These are phyloP conservation scores for Penicillium cataractarum DNA, from an alignment of 495 filamentous ascomycete genomes.

Conservation along the genomic window DNA sequence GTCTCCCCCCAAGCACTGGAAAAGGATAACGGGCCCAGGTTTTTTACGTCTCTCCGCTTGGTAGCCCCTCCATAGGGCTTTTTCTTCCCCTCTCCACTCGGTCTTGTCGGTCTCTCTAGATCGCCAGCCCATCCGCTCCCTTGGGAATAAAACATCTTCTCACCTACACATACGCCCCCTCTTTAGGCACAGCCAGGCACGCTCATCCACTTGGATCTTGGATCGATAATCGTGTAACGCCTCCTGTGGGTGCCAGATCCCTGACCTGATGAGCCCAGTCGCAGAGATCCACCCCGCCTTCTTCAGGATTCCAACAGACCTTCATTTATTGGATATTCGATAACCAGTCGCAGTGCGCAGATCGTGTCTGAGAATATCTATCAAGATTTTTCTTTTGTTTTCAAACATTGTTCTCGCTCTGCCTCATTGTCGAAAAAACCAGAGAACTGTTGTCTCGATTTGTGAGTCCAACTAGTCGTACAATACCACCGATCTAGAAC, in stretches of 20 bases:
- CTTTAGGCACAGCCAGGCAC: background rate
- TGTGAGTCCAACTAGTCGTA: background rate
- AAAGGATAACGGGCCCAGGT: background rate
- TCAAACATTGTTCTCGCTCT: background rate
- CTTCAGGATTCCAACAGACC: constrained; percentile 1
- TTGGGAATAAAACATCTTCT: constrained; percentile 10
- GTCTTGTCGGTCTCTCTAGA: constrained; percentile 14
- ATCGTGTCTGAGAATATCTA: background rate
- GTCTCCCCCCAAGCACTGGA: background rate
- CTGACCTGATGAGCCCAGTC: constrained; percentile 13
- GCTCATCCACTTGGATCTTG: constrained; percentile 2
- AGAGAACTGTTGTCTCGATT: background rate
- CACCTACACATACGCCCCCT: background rate
- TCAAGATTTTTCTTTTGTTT: background rate
- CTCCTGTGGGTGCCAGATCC: constrained; percentile 17
- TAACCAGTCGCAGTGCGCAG: constrained; percentile 1
- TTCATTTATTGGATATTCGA: constrained; percentile 12
- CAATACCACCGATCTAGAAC: background rate
- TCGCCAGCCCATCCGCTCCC: constrained; percentile 11
- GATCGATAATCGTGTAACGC: constrained; percentile 12
- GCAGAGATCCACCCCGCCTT: constrained; percentile 12
- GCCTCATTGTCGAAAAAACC: background rate
- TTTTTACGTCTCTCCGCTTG: constrained; percentile 15
- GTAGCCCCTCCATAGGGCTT: constrained; percentile 24
- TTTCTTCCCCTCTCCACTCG: constrained; percentile 18